These are phyloP conservation scores for Candolleomyces eurysporus DNA, from an alignment of 768 basidiomycete genomes.

Conservation along the genomic window DNA sequence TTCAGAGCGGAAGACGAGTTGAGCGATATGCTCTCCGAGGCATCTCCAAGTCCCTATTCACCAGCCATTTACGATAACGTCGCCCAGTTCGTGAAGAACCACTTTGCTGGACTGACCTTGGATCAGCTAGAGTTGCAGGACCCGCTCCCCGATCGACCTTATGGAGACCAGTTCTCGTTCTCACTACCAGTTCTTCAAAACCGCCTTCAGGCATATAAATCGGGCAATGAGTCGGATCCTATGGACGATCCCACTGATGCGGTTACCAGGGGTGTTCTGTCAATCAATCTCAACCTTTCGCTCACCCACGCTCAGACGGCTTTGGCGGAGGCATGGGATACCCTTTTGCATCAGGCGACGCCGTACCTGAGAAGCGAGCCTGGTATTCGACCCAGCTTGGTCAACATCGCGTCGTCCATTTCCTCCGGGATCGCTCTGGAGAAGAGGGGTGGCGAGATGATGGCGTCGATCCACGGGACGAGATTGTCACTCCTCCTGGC, in stretches of 20 bases:
- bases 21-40: slow-evolving; percentile 65
- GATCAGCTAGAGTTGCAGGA: slow-evolving; percentile 63
- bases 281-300: slow-evolving; percentile 87
- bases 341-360: slow-evolving; percentile 60
- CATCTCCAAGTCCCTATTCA: slow-evolving; percentile 67
- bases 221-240: slow-evolving; percentile 26
- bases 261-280: slow-evolving; percentile 58
- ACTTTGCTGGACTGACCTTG: slow-evolving; percentile 61
- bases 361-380: slow-evolving; percentile 63
- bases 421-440: slow-evolving; percentile 69
- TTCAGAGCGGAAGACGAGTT: slow-evolving; percentile 65
- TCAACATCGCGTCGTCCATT: slow-evolving; percentile 59
- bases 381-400: slow-evolving; percentile 51
- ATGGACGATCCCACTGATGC: slow-evolving; percentile 43
- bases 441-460: slow-evolving; percentile 76
- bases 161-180: slow-evolving; percentile 80
- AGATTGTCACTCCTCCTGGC: slow-evolving; percentile 72
- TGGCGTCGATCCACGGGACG: slow-evolving; percentile 76
- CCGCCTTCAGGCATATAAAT: slow-evolving; percentile 56
- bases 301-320: slow-evolving; percentile 75
- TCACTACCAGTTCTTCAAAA: slow-evolving; percentile 55
- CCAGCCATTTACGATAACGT: slow-evolving; percentile 70
- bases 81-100: slow-evolving; percentile 41
- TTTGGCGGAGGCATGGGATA: slow-evolving; percentile 77
- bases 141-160: slow-evolving; percentile 66